These are phyloP conservation scores for Ajuga reptans DNA, from an alignment of 305 asterid genomes.

Conservation along the genomic window DNA sequence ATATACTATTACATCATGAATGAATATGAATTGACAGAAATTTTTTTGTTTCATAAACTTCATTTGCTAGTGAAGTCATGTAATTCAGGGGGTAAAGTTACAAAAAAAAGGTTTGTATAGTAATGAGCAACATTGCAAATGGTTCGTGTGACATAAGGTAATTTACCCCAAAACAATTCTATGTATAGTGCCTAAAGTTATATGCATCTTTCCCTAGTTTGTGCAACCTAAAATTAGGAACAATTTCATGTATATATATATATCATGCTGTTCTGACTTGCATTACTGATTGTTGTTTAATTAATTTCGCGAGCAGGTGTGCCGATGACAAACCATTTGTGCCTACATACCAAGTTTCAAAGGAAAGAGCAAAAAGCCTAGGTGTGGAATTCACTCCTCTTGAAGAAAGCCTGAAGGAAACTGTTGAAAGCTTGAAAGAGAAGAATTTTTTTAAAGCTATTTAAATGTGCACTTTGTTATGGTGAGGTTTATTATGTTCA, in stretches of 20 bases:
- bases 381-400: slow-evolving; percentile 31
- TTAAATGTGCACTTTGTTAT: neutral
- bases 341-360: slow-evolving; percentile 41
- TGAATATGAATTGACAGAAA: neutral
- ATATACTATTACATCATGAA: neutral
- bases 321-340: slow-evolving; percentile 35
- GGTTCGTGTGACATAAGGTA: no score
- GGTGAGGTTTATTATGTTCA: neutral
- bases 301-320: slow-evolving; percentile 25
- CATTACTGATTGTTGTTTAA: neutral
- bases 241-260: no score
- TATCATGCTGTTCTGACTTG: no score
- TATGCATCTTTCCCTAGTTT: no score
- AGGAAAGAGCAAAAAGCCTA: slow-evolving; percentile 27
- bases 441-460: slow-evolving; percentile 23
- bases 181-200: no score
- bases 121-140: no score
- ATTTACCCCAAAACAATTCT: no score
- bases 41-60: no score
- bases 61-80: neutral
- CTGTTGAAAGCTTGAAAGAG: slow-evolving; percentile 43
- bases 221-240: no score
- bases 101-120: no score
- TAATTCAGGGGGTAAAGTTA: no score
- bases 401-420: slow-evolving; percentile 34